Percentiles rank a stretch among this genome's conserved stretches.
Evolutionary conservation across 495 filamentous ascomycete species (phyloP).

Genomic region (Schizothecium vesticola): DNA sequence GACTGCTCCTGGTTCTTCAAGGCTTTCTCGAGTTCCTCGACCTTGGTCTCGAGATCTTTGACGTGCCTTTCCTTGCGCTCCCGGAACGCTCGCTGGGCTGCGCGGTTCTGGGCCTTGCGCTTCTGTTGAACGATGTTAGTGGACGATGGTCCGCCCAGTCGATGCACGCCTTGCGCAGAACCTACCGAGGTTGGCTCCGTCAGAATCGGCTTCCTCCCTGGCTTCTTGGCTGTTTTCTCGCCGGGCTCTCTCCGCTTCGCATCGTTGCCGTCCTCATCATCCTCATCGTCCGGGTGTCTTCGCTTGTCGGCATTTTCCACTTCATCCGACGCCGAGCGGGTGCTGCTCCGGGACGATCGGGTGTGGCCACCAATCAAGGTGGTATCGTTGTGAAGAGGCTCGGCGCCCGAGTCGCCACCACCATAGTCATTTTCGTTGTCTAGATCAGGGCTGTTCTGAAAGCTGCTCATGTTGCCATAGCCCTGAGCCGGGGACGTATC

Average conservation of each 20-base stretch:
- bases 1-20: constrained; percentile 52
- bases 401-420: constrained; percentile 45
- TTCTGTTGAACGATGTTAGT: constrained; percentile 64
- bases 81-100: constrained; percentile 92
- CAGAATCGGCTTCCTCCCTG: constrained; percentile 90
- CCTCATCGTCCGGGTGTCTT: constrained; percentile 68
- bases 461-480: constrained; percentile 30
- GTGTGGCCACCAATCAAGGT: background rate
- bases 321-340: constrained; percentile 52
- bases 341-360: constrained; percentile 19
- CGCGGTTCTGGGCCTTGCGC: constrained; percentile 96
- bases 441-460: constrained; percentile 73
- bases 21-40: constrained; percentile 81
- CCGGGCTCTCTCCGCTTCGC: constrained; percentile 78
- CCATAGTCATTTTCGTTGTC: constrained; percentile 65
- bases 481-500: constrained; percentile 48
- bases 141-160: constrained; percentile 5
- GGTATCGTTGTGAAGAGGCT: constrained; percentile 59
- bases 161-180: constrained; percentile 13
- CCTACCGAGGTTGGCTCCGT: constrained; percentile 94
- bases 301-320: constrained; percentile 77
- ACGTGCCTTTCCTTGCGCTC: constrained; percentile 98
- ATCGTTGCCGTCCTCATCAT: constrained; percentile 53
- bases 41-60: constrained; percentile 92
- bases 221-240: constrained; percentile 80